Evolutionary conservation across 2,329 filamentous ascomycete genomes (phyloP), one percentile per base, ranked within the genome.

Genomic region (Proliferodiscus dingleyae): DNA sequence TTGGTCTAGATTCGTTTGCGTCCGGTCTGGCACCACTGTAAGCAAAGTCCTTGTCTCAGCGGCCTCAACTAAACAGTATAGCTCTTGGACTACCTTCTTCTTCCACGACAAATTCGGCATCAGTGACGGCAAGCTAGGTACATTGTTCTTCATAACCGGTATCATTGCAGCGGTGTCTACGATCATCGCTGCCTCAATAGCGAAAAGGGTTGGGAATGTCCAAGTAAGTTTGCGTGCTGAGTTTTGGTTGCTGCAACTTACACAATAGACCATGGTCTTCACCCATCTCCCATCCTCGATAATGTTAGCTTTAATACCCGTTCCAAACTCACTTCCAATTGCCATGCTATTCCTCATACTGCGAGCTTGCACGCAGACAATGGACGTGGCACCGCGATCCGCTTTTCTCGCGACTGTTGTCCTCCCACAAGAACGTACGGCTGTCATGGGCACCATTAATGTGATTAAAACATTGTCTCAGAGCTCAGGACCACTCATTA

Each of bases 211-310:
- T 29, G 78, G 78, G 5, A 77, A 89, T 28, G 74, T 87, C 36
- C 81, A 81, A 53, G 78, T 83, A 47, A 69, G 49, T 37, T 23
- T 33, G 24, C 16, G 15, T 13, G 13, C 16, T 13, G 16, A 22
- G 4, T 43, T 80, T 37, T 19, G 16, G 19, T 15, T 10, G 10
- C 15, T n/a, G 21, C 19, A 36, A 15, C 26, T 22, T 8, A 37
- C 15, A 4, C 5, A 28, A 1, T 50, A 80, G 70, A 87, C 83
- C 1, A 88, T 88, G 84, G 82, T 85, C 7, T 85, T 86, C 58
- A 87, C 83, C 0, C 83, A 88, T 55, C 68, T 88, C 0, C 85
- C 85, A 0, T 85, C 82, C 0, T 71, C 83, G 6, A 64, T 87
- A 21, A 82, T 81, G 53, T 72, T 87, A 1, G 69, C 77, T 11